Conservation (phyloP, 495 filamentous ascomycete species). For the Aspergillus leporis region DNA sequence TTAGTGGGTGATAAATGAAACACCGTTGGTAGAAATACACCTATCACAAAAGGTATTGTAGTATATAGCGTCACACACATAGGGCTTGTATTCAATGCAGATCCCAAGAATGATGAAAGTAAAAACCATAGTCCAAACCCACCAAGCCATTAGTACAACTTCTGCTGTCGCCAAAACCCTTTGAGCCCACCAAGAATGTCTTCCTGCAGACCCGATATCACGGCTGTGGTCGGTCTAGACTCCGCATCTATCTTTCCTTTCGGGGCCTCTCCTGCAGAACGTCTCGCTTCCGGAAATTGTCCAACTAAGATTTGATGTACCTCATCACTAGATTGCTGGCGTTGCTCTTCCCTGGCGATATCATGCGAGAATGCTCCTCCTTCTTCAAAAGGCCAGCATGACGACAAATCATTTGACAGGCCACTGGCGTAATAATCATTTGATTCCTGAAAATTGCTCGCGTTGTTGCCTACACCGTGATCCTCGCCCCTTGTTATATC, state of each 20-base stretch:
- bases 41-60: background rate
- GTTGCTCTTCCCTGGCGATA: background rate
- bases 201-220: background rate
- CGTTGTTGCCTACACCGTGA: background rate
- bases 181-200: background rate
- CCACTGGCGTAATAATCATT: background rate
- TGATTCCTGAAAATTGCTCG: background rate
- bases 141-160: slow-evolving; percentile 23
- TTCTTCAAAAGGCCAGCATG: background rate
- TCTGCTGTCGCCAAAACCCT: slow-evolving; percentile 36
- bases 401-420: background rate
- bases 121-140: background rate
- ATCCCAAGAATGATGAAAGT: background rate
- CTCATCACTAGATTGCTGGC: background rate
- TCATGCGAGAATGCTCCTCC: background rate
- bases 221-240: background rate
- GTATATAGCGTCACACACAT: background rate
- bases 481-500: background rate
- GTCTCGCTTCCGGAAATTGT: background rate
- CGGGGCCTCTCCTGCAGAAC: background rate
- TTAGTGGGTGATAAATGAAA: no score
- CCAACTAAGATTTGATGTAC: background rate
- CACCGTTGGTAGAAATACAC: no score
- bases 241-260: background rate
- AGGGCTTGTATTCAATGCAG: background rate